Base-by-base conservation (phyloP, 192 early-diverging fungal genomes). In the Cladochytrium replicatum region DNA sequence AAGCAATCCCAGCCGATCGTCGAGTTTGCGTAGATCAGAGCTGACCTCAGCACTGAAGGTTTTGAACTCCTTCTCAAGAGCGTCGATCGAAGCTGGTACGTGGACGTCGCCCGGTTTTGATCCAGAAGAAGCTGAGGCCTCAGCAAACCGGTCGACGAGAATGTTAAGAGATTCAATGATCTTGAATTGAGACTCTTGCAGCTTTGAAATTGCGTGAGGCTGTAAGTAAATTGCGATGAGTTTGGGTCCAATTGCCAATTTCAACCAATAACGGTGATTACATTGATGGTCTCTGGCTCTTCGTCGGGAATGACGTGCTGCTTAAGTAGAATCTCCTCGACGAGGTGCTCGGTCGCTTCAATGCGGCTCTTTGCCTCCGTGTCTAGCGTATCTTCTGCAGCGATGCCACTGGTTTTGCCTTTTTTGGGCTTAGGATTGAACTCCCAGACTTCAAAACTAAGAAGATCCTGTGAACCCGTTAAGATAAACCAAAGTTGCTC, bases 391-490 rank as follows among this genome's bases (percentile, higher is more conserved):
- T 37, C 17, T 17, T 37, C 34, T 37, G 34, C 34, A 17, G 13
- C 34, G 34, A 17, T 37, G 15, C 15, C 8, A 23, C 39, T 13
- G 60, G 25, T 44, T 53, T 43, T 58, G 57, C 32, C 25, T 53
- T 61, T 55, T 26, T 64, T 66, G 32, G 55, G 55, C 11, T 60
- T 52, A 13, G 85, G 85, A 37, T 89, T 75, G 7, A 84, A 55
- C 52, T 89, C 76, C 25, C 72, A 83, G 0, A 74, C 63, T 42
- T 86, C 83, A 43, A 87, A 75, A 0, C 74, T 63, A 13, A 70
- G 49, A 19, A 89, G 40, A 62, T 88, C 85, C 43, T 89, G 87
- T 58, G 39, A 3, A 21, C 44, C 58, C 59, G 32, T 42, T 42
- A 52, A 11, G 25, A 25, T 5, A 44, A 46, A 21, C n/a, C 21